Percentiles rank a stretch among this genome's conserved stretches.
phyloP scores from a whole-genome alignment of 768 basidiomycete species.

The Agrocybe praecox region DNA sequence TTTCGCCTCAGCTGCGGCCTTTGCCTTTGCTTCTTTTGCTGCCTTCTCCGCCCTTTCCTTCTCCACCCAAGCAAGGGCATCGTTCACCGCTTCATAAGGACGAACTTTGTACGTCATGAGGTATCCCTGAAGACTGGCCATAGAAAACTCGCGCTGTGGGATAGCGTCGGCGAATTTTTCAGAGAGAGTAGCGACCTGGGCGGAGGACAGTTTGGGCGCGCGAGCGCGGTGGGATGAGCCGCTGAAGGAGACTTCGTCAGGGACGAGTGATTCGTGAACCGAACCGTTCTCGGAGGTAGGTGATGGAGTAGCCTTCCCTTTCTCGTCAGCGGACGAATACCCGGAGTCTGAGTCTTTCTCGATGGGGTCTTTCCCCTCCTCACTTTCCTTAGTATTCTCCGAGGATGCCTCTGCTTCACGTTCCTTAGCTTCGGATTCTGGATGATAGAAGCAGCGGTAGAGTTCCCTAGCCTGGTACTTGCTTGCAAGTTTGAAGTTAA shows the following conservation, averaged over 20 bases:
- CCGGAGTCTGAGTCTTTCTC: conserved; percentile 16
- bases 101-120: conserved; percentile 69
- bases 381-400: conserved; percentile 1
- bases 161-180: conserved; percentile 55
- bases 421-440: conserved; percentile 30
- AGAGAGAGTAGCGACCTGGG: conserved; percentile 49
- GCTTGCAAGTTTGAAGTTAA: conserved; percentile 79
- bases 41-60: conserved; percentile 26
- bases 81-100: conserved; percentile 56
- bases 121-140: conserved; percentile 58
- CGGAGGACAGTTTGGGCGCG: conserved; percentile 40
- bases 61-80: conserved; percentile 50
- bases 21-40: not conserved
- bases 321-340: conserved; percentile 22
- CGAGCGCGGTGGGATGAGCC: conserved; percentile 32
- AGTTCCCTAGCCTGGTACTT: conserved; percentile 66
- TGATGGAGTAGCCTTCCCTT: conserved; percentile 11
- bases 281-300: not conserved
- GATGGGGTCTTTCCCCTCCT: conserved; percentile 12
- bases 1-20: no score
- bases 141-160: conserved; percentile 48
- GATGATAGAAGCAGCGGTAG: conserved; percentile 70
- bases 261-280: not conserved
- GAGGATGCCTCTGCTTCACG: conserved; percentile 19
- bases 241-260: conserved; percentile 8